Percentiles rank a stretch among this genome's conserved stretches.
Evolutionary conservation across 2,329 filamentous ascomycete species (phyloP).

Genomic region (Clonostachys chloroleuca): DNA sequence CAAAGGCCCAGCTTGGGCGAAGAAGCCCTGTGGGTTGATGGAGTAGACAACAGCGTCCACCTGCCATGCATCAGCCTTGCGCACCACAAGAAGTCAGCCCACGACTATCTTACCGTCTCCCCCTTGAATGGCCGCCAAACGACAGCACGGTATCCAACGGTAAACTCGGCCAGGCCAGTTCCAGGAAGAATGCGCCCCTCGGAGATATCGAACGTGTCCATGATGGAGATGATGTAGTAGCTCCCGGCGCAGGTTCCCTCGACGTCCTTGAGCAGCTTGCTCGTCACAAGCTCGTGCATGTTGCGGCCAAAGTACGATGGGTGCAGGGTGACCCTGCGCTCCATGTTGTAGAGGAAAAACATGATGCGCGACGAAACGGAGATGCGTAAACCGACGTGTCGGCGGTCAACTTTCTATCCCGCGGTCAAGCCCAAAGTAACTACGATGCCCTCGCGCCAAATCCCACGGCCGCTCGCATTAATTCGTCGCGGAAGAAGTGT

Average conservation of each 20-base stretch:
- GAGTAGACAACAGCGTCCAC: constrained; percentile 91
- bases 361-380: constrained; percentile 44
- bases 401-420: not conserved
- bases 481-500: not conserved
- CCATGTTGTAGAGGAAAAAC: constrained; percentile 98
- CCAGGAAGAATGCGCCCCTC: constrained; percentile 90
- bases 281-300: constrained; percentile 86
- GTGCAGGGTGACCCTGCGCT: constrained; percentile 90
- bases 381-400: not conserved
- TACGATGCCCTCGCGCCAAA: no score
- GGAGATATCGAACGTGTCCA: constrained; percentile 93
- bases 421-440: not conserved
- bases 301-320: constrained; percentile 95
- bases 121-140: constrained; percentile 98
- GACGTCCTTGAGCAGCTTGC: constrained; percentile 85
- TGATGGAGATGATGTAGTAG: constrained; percentile 97
- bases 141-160: constrained; percentile 89
- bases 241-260: constrained; percentile 93
- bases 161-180: constrained; percentile 90
- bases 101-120: constrained; percentile 70
- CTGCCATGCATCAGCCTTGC: constrained; percentile 35
- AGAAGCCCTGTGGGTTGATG: constrained; percentile 90
- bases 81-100: constrained; percentile 20
- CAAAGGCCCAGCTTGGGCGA: constrained; percentile 75
- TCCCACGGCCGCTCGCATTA: not conserved